Conservation (phyloP, 345 rosid genomes). For the Abelmoschus esculentus region DNA sequence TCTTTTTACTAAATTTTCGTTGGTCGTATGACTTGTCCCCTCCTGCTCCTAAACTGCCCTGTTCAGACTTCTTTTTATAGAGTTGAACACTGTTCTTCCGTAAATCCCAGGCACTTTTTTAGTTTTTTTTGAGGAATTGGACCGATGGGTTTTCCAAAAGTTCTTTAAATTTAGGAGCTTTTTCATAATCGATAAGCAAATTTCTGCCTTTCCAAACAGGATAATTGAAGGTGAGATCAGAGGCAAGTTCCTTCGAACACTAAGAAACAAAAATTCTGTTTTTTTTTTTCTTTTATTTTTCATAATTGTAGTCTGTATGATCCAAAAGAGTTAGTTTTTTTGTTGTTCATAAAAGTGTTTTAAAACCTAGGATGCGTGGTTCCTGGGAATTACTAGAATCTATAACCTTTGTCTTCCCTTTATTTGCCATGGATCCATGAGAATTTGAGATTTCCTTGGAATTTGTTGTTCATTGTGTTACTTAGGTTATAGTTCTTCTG, state of each 20-base stretch:
- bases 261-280: not conserved
- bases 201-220: not conserved
- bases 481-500: not conserved
- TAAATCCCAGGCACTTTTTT: not conserved
- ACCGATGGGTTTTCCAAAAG: not conserved
- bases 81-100: not conserved
- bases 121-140: not conserved
- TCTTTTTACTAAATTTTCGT: not conserved
- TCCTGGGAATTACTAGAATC: not conserved
- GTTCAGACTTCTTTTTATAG: slow-evolving; percentile 5
- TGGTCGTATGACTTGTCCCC: slow-evolving; percentile 4
- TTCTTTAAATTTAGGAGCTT: not conserved
- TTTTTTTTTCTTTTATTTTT: not conserved
- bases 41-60: slow-evolving; percentile 2
- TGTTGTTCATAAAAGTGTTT: not conserved
- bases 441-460: not conserved
- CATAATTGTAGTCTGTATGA: not conserved
- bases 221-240: slow-evolving; percentile 12
- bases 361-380: not conserved
- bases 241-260: not conserved
- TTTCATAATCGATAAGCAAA: slow-evolving; percentile 1
- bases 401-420: not conserved
- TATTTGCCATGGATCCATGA: not conserved
- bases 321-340: not conserved
- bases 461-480: not conserved